phyloP scores from a whole-genome alignment of 2,329 filamentous ascomycete genomes.

The Pyrenochaeta sp. region DNA sequence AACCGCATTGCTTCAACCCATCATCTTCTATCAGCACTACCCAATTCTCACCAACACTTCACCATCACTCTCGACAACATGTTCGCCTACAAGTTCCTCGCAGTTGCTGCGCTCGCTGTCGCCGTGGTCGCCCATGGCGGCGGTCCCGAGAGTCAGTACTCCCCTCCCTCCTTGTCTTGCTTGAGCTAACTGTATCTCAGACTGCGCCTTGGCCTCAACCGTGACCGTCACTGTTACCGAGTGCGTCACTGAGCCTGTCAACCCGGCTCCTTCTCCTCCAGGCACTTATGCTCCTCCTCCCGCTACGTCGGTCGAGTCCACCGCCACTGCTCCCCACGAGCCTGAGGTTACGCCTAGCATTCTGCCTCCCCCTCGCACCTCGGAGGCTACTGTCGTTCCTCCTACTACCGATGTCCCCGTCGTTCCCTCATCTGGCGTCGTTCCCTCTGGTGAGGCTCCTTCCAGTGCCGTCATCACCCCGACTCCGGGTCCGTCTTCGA shows the following conservation, averaged over 20 bases:
- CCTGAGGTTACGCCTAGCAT: slow-evolving; percentile 11
- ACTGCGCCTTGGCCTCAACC: slow-evolving; percentile 27
- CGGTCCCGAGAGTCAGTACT: slow-evolving; percentile 18
- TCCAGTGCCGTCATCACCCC: too few relatives aligned
- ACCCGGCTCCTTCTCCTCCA: slow-evolving; percentile 12
- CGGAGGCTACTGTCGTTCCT: slow-evolving; percentile 3
- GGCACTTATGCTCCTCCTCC: slow-evolving; percentile 13
- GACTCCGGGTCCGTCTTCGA: slow-evolving; percentile 16
- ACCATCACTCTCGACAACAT: slow-evolving; percentile 29
- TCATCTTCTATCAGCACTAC: slow-evolving; percentile 29
- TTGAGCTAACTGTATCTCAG: slow-evolving; percentile 20
- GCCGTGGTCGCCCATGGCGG: slow-evolving; percentile 23
- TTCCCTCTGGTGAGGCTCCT: slow-evolving; percentile 4
- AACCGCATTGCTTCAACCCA: slow-evolving; percentile 29
- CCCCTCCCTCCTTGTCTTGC: slow-evolving; percentile 4
- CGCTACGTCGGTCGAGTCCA: slow-evolving; percentile 19
- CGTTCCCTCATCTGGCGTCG: slow-evolving; percentile 6
- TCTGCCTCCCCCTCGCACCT: slow-evolving; percentile 12
- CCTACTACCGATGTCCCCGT: slow-evolving; percentile 10
- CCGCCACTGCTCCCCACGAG: slow-evolving; percentile 16
- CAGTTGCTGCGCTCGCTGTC: slow-evolving; percentile 25
- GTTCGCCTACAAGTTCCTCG: slow-evolving; percentile 35
- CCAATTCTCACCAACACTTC: slow-evolving; percentile 18
- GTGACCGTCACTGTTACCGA: slow-evolving; percentile 37
- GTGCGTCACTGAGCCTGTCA: slow-evolving; percentile 21